A percentile compares a stretch with the other conserved stretches of the same genome.
phyloP scores from a whole-genome alignment of 805 yeast genomes.

The Brettanomyces nanus region DNA sequence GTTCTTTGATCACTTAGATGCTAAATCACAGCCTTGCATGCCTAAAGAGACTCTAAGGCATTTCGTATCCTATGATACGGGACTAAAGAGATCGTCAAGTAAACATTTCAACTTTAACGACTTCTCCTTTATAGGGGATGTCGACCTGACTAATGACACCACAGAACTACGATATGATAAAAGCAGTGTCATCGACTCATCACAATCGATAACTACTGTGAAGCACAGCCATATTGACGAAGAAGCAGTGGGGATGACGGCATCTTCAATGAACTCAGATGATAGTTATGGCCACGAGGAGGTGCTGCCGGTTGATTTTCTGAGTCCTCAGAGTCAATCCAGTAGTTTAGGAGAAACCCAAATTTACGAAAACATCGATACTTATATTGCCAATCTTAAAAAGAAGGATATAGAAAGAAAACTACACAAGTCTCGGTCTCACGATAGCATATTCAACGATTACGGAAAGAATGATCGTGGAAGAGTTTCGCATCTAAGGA shows the following conservation, averaged over 20 bases:
- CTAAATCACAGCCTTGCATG: neutral
- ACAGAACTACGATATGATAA: neutral
- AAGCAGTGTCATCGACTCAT: too few relatives aligned
- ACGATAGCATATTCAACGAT: slow-evolving; percentile 22
- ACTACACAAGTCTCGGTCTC: slow-evolving; percentile 12
- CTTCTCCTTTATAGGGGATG: slow-evolving; percentile 8
- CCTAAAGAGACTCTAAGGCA: slow-evolving; percentile 18
- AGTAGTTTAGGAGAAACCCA: too few relatives aligned
- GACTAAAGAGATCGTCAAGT: slow-evolving; percentile 10
- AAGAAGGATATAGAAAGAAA: too few relatives aligned
- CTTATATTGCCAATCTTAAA: too few relatives aligned
- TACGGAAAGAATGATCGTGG: slow-evolving; percentile 2
- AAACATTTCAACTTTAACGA: slow-evolving; percentile 8
- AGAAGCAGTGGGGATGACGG: neutral
- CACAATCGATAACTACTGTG: slow-evolving; percentile 17
- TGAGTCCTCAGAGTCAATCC: too few relatives aligned
- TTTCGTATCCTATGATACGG: slow-evolving; percentile 25
- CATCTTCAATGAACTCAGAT: neutral
- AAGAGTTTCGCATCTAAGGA: neutral
- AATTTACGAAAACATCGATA: too few relatives aligned
- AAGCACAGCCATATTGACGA: slow-evolving; percentile 13
- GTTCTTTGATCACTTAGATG: neutral
- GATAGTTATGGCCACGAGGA: slow-evolving; percentile 1
- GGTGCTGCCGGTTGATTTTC: too few relatives aligned
- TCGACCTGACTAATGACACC: too few relatives aligned